Evolutionary conservation across 2,329 filamentous ascomycete genomes (phyloP), one percentile per base, ranked within the genome.

Genomic region (Aureobasidium namibiae): DNA sequence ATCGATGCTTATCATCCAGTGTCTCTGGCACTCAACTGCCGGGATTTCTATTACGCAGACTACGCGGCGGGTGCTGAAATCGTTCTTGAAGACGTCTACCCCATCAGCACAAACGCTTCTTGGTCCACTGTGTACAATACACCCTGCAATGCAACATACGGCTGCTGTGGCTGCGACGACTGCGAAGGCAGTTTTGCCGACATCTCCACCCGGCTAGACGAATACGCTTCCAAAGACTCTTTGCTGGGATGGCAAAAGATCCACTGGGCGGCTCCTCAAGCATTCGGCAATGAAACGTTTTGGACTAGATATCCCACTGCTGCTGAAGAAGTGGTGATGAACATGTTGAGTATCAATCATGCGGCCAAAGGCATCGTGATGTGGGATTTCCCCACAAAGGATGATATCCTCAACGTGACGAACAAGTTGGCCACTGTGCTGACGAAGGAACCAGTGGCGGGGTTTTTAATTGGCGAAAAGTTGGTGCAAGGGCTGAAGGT

Each of bases 111-210:
- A 61, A 83, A 84, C 69, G 70, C 75, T 3, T 79, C 75, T 4
- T 82, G 72, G 62, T 81, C 77, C 6, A 78, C 76, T 48, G 69
- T 71, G 4, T 85, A 82, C 74, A 73, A 75, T 57, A 86, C 82
- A 0, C 66, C 69, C 0, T 84, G 81, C 67, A 85, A 85, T 68
- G 60, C 70, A 2, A 85, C 82, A 0, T 80, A 83, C 50, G 82
- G 82, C 61, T 80, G 81, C 71, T 85, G 82, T 70, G 83, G 82
- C 14, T 86, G 83, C 68, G 83, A 86, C 66, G 78, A 81, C 68
- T 86, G 83, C 67, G 63, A 68, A 2, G 80, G 79, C 52, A 66
- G 65, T 16, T 74, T 83, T 26, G 71, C 75, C 18, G 82, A 86
- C 64, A 78, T 85, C n/a, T 68, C 73, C 0, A 67, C 65, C 6